phyloP scores from a whole-genome alignment of 2,329 filamentous ascomycete genomes.

The Alternaria brassicae region DNA sequence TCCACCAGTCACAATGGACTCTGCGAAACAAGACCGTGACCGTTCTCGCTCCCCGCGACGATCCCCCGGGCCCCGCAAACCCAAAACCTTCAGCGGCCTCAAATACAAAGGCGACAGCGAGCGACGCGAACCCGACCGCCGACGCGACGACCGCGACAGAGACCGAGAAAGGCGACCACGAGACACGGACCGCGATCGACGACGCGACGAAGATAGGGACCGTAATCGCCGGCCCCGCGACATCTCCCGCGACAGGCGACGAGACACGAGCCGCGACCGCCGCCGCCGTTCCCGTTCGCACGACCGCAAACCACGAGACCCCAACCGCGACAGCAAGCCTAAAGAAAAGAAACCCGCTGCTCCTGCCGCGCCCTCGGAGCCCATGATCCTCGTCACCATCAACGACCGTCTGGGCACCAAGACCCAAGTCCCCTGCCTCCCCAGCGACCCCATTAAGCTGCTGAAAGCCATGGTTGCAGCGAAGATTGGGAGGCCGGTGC shows the following conservation, averaged over 20 bases:
- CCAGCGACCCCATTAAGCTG: slow-evolving; percentile 80
- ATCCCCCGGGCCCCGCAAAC: slow-evolving; percentile 20
- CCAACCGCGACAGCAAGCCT: slow-evolving; percentile 13
- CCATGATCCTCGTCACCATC: slow-evolving; percentile 92
- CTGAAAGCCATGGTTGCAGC: slow-evolving; percentile 94
- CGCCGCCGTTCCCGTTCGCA: slow-evolving; percentile 5
- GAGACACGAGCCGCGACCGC: slow-evolving; percentile 12
- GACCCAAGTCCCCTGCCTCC: slow-evolving; percentile 86
- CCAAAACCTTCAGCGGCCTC: slow-evolving; percentile 60
- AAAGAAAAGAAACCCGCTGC: slow-evolving; percentile 30
- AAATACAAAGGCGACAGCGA: slow-evolving; percentile 60
- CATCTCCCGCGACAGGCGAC: not conserved
- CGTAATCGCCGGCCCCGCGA: slow-evolving; percentile 4
- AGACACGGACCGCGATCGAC: slow-evolving; percentile 26
- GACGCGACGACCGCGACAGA: slow-evolving; percentile 20
- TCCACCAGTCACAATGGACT: slow-evolving; percentile 8
- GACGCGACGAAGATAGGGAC: slow-evolving; percentile 2
- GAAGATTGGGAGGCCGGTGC: slow-evolving; percentile 84
- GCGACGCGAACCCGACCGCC: slow-evolving; percentile 12
- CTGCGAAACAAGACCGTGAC: slow-evolving; percentile 19
- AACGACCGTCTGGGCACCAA: slow-evolving; percentile 98
- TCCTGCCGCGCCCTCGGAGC: slow-evolving; percentile 58
- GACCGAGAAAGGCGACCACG: slow-evolving; percentile 34
- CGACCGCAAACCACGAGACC: not conserved
- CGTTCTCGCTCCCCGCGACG: slow-evolving; percentile 43